These are phyloP conservation scores for Umbelopsis ramanniana DNA, from an alignment of 192 early-diverging fungal genomes.

Conservation along the genomic window DNA sequence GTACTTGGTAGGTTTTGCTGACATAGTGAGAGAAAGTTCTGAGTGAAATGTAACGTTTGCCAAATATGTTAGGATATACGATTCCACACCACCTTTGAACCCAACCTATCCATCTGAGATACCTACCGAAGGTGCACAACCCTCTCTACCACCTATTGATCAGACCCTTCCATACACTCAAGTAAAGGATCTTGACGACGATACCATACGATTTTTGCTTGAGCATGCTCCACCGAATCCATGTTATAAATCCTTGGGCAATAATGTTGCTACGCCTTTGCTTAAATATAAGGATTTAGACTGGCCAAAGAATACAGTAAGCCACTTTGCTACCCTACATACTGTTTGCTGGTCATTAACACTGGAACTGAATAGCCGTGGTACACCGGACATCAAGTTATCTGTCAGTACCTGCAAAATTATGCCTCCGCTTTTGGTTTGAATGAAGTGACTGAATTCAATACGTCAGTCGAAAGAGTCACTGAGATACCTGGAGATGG, in stretches of 20 bases:
- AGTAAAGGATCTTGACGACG: background rate
- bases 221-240: conserved; percentile 23
- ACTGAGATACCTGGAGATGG: background rate
- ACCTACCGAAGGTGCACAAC: background rate
- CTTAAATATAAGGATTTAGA: conserved; percentile 21
- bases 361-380: background rate
- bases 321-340: background rate
- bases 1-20: conserved; percentile 26
- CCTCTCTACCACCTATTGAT: conserved; percentile 2
- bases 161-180: background rate
- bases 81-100: background rate
- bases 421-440: conserved; percentile 21
- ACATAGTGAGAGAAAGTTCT: background rate
- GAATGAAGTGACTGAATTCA: conserved; percentile 23
- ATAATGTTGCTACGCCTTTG: conserved; percentile 26
- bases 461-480: conserved; percentile 27
- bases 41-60: background rate
- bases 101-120: conserved; percentile 18
- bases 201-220: background rate
- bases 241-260: conserved; percentile 22
- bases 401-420: conserved; percentile 22
- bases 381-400: conserved; percentile 19
- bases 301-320: conserved; percentile 24
- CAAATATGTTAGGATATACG: background rate
- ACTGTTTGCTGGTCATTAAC: no score